These are phyloP conservation scores for Xerocomus minutiporus DNA, from an alignment of 1,284 basidiomycete genomes.

Conservation along the genomic window DNA sequence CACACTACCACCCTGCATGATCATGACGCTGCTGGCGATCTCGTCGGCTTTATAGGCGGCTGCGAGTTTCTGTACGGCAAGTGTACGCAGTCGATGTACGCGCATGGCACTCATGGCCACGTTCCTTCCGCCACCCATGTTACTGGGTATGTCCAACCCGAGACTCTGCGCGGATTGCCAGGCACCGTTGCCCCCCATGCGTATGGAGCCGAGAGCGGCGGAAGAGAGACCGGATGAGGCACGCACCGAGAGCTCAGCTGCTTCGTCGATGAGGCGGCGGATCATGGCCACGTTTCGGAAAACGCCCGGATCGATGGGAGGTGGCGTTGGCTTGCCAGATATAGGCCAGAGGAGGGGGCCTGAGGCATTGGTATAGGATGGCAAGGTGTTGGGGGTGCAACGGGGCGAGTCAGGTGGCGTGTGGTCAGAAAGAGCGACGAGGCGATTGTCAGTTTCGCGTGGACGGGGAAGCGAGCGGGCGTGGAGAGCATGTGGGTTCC, in stretches of 20 bases:
- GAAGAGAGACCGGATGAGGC: slow-evolving; percentile 75
- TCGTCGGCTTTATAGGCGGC: slow-evolving; percentile 78
- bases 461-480: slow-evolving; percentile 17
- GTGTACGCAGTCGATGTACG: slow-evolving; percentile 65
- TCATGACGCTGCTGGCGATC: slow-evolving; percentile 83
- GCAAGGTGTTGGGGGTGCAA: slow-evolving; percentile 35
- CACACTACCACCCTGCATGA: slow-evolving; percentile 85
- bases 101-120: slow-evolving; percentile 78
- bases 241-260: slow-evolving; percentile 74
- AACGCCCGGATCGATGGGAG: slow-evolving; percentile 80
- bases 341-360: slow-evolving; percentile 47
- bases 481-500: slow-evolving; percentile 12
- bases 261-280: slow-evolving; percentile 76
- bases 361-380: slow-evolving; percentile 15
- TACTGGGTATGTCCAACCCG: slow-evolving; percentile 49
- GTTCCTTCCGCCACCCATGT: slow-evolving; percentile 56
- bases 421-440: slow-evolving; percentile 43
- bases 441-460: slow-evolving; percentile 41
- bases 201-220: slow-evolving; percentile 62
- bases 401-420: slow-evolving; percentile 54
- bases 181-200: slow-evolving; percentile 39
- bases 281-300: slow-evolving; percentile 70
- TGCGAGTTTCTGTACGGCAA: slow-evolving; percentile 79
- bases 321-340: slow-evolving; percentile 63
- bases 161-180: slow-evolving; percentile 60